These are phyloP conservation scores for Polytrichum commune DNA, from an alignment of 225 moss, liverwort and hornwort species.

Conservation along the genomic window DNA sequence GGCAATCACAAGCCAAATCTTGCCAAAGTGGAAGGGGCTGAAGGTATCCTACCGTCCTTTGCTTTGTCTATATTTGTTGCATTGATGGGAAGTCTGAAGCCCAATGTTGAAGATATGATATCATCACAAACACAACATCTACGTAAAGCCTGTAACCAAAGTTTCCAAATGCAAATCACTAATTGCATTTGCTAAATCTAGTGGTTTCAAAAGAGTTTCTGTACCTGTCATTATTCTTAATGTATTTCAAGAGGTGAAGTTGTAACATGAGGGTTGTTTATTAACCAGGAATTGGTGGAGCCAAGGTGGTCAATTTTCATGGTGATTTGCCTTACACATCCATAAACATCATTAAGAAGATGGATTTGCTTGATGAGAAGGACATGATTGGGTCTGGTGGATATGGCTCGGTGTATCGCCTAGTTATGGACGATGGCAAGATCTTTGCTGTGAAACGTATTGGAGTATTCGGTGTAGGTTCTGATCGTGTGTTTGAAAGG, in stretches of 20 bases:
- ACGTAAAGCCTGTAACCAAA: too few species aligned
- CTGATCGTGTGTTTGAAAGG: slow-evolving; percentile 75
- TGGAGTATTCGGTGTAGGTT: slow-evolving; percentile 54
- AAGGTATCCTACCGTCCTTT: slow-evolving; percentile 31
- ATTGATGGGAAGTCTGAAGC: too few species aligned
- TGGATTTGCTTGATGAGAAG: slow-evolving; percentile 77
- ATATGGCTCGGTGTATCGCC: slow-evolving; percentile 81
- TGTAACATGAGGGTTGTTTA: background rate
- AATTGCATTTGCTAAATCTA: too few species aligned
- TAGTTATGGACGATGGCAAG: slow-evolving; percentile 83
- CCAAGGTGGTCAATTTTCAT: slow-evolving; percentile 82
- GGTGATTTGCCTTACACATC: slow-evolving; percentile 87
- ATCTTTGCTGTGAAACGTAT: slow-evolving; percentile 83
- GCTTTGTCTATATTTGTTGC: slow-evolving; percentile 9
- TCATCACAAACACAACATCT: too few species aligned
- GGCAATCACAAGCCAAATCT: slow-evolving; percentile 34
- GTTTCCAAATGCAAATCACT: too few species aligned
- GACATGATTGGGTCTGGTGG: slow-evolving; percentile 93
- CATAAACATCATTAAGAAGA: slow-evolving; percentile 70
- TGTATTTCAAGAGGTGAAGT: background rate
- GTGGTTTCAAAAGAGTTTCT: too few species aligned
- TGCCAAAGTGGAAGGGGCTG: slow-evolving; percentile 45
- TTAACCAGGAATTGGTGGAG: slow-evolving; percentile 40
- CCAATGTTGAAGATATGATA: too few species aligned
- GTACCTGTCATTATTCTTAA: too few species aligned